A percentile compares a stretch with the other conserved stretches of the same genome.
phyloP scores from a whole-genome alignment of 2,329 filamentous ascomycete genomes.

The Biscogniauxia marginata region DNA sequence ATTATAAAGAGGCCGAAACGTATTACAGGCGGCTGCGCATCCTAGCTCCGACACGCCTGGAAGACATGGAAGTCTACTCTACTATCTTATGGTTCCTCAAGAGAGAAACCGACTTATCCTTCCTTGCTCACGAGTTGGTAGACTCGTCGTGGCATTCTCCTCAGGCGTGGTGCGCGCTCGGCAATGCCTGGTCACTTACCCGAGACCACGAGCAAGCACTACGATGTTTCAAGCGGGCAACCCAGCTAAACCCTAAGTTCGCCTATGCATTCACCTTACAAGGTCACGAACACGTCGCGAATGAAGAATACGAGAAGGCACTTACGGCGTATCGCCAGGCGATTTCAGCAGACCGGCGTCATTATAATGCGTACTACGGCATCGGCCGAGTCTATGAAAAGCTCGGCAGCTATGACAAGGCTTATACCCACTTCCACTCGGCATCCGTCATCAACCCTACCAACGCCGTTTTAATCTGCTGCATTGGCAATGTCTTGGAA shows the following conservation, averaged over 20 bases:
- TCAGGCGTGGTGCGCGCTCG: constrained; percentile 92
- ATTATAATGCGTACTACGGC: constrained; percentile 99
- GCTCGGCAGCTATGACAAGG: constrained; percentile 85
- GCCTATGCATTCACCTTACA: constrained; percentile 95
- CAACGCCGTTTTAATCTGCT: constrained; percentile 88
- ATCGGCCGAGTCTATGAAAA: constrained; percentile 82
- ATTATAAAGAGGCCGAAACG: constrained; percentile 83
- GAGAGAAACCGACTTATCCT: constrained; percentile 85
- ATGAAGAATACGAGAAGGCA: constrained; percentile 97
- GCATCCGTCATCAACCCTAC: constrained; percentile 89
- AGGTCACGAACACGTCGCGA: constrained; percentile 91
- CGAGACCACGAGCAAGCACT: constrained; percentile 93
- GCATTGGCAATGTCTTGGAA: constrained; percentile 86
- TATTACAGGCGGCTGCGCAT: constrained; percentile 78
- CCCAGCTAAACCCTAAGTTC: constrained; percentile 84
- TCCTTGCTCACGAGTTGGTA: constrained; percentile 85
- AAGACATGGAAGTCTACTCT: constrained; percentile 98
- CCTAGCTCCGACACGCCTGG: constrained; percentile 76
- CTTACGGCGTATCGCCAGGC: constrained; percentile 82
- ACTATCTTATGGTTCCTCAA: constrained; percentile 99
- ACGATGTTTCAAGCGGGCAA: constrained; percentile 90
- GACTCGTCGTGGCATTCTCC: constrained; percentile 86
- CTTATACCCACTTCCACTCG: constrained; percentile 85
- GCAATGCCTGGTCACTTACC: constrained; percentile 90
- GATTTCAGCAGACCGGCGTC: constrained; percentile 79